Base-by-base conservation (phyloP, 768 basidiomycete genomes). In the Pholiota microspora region DNA sequence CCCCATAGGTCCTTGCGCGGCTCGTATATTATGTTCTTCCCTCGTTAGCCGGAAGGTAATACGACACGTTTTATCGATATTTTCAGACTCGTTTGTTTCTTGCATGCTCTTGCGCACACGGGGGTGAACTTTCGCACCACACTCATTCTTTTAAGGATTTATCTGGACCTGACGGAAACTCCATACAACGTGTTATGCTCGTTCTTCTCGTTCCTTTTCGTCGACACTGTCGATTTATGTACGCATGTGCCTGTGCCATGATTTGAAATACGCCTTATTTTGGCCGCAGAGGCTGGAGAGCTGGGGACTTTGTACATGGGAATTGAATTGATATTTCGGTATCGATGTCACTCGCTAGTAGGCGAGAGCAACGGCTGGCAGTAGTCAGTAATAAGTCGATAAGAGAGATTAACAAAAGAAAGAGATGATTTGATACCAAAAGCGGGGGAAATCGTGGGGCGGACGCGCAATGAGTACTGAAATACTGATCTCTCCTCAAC, bases 401-500 rank as follows among this genome's bases (percentile, higher is more conserved):
- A 51, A 21, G 38, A 12, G 29, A 48, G 44, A 53, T 47, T 49
- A 57, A 49, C 42, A 49, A 58, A 18, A 35, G 23, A 48, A 18
- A 51, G 38, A 23, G 54, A 31, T 21, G 51, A 42, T 42, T 38
- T 32, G 53, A 54, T 55, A 16, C 46, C 62, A 24, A 57, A 61
- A 58, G 56, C 51, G 60, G 63, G 54, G 42, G 54, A 47, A 61
- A 49, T 60, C 54, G 59, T 59, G 52, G 52, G 45, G 53, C 32
- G 44, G 59, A 57, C 62, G 59, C 59, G 59, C 62, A 60, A 38
- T 56, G 55, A 60, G n/a, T n/a, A n/a, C n/a, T n/a, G n/a, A n/a
- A n/a, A n/a, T n/a, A n/a, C n/a, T n/a, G n/a, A n/a, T n/a, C n/a
- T 54, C 53, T 45, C 49, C 46, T 56, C 42, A 52, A 29, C 46